phyloP scores from a whole-genome alignment of 441 rosid genomes.

The Bocquillonia castaneifolia region DNA sequence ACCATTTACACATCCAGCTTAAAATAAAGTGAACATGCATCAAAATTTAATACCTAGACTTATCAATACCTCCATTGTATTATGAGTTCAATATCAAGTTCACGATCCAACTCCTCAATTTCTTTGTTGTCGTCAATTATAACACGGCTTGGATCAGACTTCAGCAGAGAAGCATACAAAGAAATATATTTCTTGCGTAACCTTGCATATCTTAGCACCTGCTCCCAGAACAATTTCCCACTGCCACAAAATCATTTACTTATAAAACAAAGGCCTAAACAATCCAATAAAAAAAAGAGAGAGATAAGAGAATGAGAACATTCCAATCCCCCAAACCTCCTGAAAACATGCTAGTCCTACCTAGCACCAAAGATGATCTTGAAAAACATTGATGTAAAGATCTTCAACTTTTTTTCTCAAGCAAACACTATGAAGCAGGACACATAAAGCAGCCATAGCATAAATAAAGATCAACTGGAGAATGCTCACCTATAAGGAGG shows the following conservation, averaged over 20 bases:
- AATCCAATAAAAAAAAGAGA: slow-evolving; percentile 12
- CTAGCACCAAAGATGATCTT: background rate
- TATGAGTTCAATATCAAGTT: slow-evolving; percentile 87
- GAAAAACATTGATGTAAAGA: background rate
- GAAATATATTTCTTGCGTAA: slow-evolving; percentile 89
- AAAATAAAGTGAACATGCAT: background rate
- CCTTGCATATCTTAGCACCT: slow-evolving; percentile 66
- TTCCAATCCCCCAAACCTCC: background rate
- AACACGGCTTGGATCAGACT: slow-evolving; percentile 59
- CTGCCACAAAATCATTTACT: slow-evolving; percentile 52
- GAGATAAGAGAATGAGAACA: background rate
- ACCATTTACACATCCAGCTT: background rate
- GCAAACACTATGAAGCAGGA: background rate
- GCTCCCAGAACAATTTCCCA: slow-evolving; percentile 96
- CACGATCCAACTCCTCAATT: slow-evolving; percentile 80
- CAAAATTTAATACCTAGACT: background rate
- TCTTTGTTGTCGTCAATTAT: slow-evolving; percentile 76
- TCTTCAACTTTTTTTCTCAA: background rate
- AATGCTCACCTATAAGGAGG: too few relatives aligned
- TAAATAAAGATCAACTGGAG: too few relatives aligned
- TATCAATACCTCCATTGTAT: slow-evolving; percentile 88
- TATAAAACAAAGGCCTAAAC: slow-evolving; percentile 21
- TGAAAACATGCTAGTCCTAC: background rate
- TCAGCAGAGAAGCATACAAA: slow-evolving; percentile 80
- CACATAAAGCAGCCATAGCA: background rate